Evolutionary conservation across 208 protist species (phyloP).

Genomic region (Wallacemonas sp.): DNA sequence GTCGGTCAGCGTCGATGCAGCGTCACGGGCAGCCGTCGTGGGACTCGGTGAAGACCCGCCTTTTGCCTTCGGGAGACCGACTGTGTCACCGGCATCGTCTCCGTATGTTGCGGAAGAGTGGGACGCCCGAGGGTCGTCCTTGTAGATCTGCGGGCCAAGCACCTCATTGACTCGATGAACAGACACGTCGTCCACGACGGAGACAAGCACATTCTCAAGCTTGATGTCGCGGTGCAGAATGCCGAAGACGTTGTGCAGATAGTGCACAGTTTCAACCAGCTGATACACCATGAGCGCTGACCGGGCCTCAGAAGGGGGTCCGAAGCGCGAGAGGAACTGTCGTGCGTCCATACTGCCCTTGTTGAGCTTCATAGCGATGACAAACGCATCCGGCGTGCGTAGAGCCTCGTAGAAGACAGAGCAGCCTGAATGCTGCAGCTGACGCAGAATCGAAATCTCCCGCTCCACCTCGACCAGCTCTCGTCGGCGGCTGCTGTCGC

Average conservation of each 20-base stretch:
- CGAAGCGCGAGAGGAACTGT: constrained; percentile 59
- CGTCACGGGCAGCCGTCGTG: too few relatives aligned
- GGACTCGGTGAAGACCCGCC: too few relatives aligned
- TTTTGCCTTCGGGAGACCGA: neutral
- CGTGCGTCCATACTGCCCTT: constrained; percentile 59
- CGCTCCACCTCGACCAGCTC: constrained; percentile 71
- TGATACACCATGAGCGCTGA: constrained; percentile 69
- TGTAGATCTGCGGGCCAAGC: constrained; percentile 30
- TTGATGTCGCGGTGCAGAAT: constrained; percentile 87
- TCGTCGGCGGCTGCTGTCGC: constrained; percentile 7
- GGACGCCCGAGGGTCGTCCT: constrained; percentile 5
- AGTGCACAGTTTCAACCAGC: constrained; percentile 67
- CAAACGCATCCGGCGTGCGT: constrained; percentile 70
- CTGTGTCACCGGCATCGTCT: neutral
- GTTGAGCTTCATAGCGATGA: constrained; percentile 78
- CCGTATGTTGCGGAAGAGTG: neutral
- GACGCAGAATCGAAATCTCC: constrained; percentile 67
- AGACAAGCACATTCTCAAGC: constrained; percentile 76
- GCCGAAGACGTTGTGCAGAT: constrained; percentile 63
- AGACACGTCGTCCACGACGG: constrained; percentile 28
- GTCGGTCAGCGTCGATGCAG: neutral
- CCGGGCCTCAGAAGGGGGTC: constrained; percentile 51
- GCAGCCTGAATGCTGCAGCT: constrained; percentile 68
- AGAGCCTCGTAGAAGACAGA: constrained; percentile 70
- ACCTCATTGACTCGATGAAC: constrained; percentile 34